phyloP scores from a whole-genome alignment of 345 rosid species.

The Citrus mangshanensis region DNA sequence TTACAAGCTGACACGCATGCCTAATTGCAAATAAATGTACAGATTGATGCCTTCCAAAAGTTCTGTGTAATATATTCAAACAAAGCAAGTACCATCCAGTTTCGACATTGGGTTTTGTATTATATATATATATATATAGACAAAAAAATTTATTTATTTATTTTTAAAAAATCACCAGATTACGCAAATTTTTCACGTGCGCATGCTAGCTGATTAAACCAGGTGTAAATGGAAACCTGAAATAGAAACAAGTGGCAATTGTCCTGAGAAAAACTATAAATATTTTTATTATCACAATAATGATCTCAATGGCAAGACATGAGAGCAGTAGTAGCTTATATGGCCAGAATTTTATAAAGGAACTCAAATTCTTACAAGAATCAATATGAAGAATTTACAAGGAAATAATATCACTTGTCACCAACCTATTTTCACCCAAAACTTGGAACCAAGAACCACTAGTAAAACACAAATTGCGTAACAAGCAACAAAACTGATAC shows the following conservation, averaged over 20 bases:
- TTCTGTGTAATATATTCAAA: not conserved
- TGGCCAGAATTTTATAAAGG: not conserved
- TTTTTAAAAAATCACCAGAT: too few relatives aligned
- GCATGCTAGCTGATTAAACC: too few relatives aligned
- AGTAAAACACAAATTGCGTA: not conserved
- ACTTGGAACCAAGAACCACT: not conserved
- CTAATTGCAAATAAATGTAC: conserved; percentile 9
- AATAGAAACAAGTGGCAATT: too few relatives aligned
- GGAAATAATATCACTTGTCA: not conserved
- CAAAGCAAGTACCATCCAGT: not conserved
- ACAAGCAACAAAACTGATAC: conserved; percentile 21
- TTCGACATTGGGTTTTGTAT: not conserved
- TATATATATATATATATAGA: too few relatives aligned
- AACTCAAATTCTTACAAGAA: conserved; percentile 4
- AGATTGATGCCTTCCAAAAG: not conserved
- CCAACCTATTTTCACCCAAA: conserved; percentile 3
- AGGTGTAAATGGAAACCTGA: too few relatives aligned
- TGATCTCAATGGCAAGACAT: too few relatives aligned
- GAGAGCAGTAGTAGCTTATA: not conserved
- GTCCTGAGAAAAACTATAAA: too few relatives aligned
- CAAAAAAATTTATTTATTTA: too few relatives aligned
- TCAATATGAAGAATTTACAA: conserved; percentile 5
- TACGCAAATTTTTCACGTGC: too few relatives aligned
- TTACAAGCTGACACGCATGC: conserved; percentile 26
- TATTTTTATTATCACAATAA: too few relatives aligned